Evolutionary conservation across 345 rosid species (phyloP), one percentile per base, ranked within the genome.

Genomic region (Linum usitatissimum): DNA sequence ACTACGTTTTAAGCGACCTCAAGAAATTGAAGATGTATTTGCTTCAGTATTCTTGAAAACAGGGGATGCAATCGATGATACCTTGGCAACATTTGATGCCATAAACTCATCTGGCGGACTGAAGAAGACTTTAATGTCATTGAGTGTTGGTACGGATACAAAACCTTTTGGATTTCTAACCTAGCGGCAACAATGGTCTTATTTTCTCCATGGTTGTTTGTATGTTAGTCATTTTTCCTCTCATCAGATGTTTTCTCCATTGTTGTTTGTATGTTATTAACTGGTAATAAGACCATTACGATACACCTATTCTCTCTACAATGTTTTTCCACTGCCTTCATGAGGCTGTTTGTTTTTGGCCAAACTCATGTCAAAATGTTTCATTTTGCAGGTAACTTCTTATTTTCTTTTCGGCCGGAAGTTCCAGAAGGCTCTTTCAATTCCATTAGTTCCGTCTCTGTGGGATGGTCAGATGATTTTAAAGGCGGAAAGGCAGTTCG

Each of bases 351-450:
- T 9, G 12, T 9, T 5, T 64, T 38, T 45, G 36, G 28, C 63
- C 42, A 64, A 57, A 48, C 39, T 51, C 54, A 42, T 70, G 53
- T 61, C 60, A 48, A 60, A 66, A 62, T 60, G 60, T 18, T 63
- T 64, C 66, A 19, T 67, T 61, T 73, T 78, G 76, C 92, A 92
- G 98, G 96, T 56, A 92, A 88, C 72, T 86, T 88, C 79, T 79
- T 88, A 66, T 80, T 92, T 70, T 85, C 98, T 61, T 86, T 92
- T 78, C 80, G 95, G 80, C 98, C 98, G 57, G 78, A 82, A 73
- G 69, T 84, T 53, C 63, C 83, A 72, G 79, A 77, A 63, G 75
- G 62, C 65, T 61, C 72, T 62, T 66, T 66, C 58, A 73, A 70
- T 67, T 69, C 75, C 60, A 73, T 60, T 70, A 73, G 75, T 66